A percentile compares a stretch with the other conserved stretches of the same genome.
Conservation (phyloP, 2,329 filamentous ascomycete genomes). For the Aspergillus brunneoviolaceus region DNA sequence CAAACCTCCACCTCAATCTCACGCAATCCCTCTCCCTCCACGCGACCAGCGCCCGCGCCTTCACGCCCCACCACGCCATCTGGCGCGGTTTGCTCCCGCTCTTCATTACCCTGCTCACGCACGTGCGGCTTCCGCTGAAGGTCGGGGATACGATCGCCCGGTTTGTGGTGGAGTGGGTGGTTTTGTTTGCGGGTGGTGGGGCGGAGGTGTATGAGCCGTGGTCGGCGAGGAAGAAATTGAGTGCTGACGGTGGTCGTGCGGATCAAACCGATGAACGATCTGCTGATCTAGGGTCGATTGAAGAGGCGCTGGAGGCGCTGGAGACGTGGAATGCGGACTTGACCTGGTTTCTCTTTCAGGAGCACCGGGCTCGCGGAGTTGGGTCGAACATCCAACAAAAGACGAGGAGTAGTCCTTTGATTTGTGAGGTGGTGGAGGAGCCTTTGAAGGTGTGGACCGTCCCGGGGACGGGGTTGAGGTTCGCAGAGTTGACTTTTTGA, state of each 20-base stretch:
- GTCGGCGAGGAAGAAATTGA: not conserved
- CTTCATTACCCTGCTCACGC: conserved; percentile 40
- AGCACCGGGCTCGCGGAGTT: conserved; percentile 15
- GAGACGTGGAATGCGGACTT: conserved; percentile 43
- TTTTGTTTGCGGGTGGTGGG: conserved; percentile 30
- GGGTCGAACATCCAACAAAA: conserved; percentile 20
- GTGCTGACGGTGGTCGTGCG: no score
- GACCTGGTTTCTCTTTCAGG: conserved; percentile 43
- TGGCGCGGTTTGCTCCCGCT: conserved; percentile 41
- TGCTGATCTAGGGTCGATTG: conserved; percentile 21
- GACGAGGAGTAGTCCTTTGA: not conserved
- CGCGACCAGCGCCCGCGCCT: conserved; percentile 27
- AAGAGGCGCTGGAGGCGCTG: conserved; percentile 39
- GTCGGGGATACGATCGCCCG: conserved; percentile 43
- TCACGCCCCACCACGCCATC: conserved; percentile 41
- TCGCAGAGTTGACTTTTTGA: conserved; percentile 31
- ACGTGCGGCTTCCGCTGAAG: conserved; percentile 42
- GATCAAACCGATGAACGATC: no score
- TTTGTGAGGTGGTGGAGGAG: conserved; percentile 12
- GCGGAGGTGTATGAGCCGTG: conserved; percentile 31
- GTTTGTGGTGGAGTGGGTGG: conserved; percentile 38
- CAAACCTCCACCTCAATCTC: conserved; percentile 19
- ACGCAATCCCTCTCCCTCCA: conserved; percentile 22
- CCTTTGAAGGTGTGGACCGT: conserved; percentile 11
- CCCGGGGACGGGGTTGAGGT: conserved; percentile 36